Base-by-base conservation (phyloP, 306 rosid genomes). In the Citrullus amarus region DNA sequence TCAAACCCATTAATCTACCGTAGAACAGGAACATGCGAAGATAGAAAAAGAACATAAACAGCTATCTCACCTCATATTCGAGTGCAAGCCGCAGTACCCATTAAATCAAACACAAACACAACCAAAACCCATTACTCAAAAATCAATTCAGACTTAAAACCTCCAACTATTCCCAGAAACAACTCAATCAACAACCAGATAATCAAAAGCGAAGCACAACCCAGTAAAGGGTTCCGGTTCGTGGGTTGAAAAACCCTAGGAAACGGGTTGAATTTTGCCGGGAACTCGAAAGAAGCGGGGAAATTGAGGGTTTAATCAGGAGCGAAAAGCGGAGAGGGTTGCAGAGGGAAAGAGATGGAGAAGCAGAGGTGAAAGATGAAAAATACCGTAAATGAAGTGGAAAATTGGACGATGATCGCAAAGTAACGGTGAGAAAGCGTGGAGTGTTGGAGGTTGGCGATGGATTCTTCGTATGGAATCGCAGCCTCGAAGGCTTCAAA, bases 381-480 rank as follows among this genome's bases (percentile, higher is more conserved):
- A 66, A 18, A 78, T 46, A 63, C 59, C 59, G 57, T 78, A 48
- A 46, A 78, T 78, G 18, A 59, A 60, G 80, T 13, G 28, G 44
- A 41, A 28, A 36, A 78, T 50, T 48, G 70, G 80, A 62, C 17
- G 73, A 72, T 53, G 61, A 80, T 73, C 67, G 43, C 50, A 6
- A 60, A 57, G 54, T 57, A 36, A 80, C 62, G 82, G 56, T 55
- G 28, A 60, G 32, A 48, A 55, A 63, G 34, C 41, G 32, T 9
- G 3, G 80, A 77, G 84, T 79, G 84, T 76, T 80, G 39, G 65
- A 62, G 78, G 36, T 66, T 75, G 80, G 78, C 58, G 81, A 74
- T 80, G 79, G 81, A 80, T 79, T 51, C 75, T 84, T 62, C 82
- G 89, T 82, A 84, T 61, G 48, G 30, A 32, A 74, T 25, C 78